Percentiles rank a stretch among this genome's conserved stretches.
Evolutionary conservation across 495 filamentous ascomycete species (phyloP).

Genomic region (Annulohypoxylon stygium): DNA sequence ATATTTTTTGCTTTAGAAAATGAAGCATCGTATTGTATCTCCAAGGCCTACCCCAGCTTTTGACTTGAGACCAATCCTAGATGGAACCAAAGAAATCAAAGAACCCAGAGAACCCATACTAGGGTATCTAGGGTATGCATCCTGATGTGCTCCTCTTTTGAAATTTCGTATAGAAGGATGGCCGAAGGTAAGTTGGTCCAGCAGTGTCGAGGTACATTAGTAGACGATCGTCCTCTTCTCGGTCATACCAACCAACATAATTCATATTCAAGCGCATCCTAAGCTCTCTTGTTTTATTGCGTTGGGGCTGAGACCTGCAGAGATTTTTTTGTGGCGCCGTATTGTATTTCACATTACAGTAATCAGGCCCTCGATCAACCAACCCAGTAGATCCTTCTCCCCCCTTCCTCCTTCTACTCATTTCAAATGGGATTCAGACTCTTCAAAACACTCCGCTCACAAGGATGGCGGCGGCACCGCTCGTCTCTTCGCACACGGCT

Average conservation of each 20-base stretch:
- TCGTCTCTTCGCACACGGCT: conserved; percentile 23
- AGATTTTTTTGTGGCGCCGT: conserved; percentile 9
- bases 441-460: background rate
- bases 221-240: conserved; percentile 14
- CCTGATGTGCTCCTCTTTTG: conserved; percentile 10
- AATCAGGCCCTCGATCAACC: background rate
- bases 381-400: conserved; percentile 1
- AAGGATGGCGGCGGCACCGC: conserved; percentile 15
- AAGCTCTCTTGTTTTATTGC: conserved; percentile 8
- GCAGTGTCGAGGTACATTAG: conserved; percentile 1
- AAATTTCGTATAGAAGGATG: conserved; percentile 5
- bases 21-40: conserved; percentile 15
- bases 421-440: conserved; percentile 11
- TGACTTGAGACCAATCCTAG: conserved; percentile 3
- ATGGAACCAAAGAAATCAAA: background rate
- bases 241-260: background rate
- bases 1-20: background rate
- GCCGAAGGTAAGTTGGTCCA: background rate
- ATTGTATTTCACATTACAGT: conserved; percentile 2
- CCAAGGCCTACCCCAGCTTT: conserved; percentile 6
- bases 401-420: conserved; percentile 2
- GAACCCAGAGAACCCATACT: no score
- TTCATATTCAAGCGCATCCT: background rate
- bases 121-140: conserved; percentile 5
- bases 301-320: conserved; percentile 19